Percentiles rank a stretch among this genome's conserved stretches.
Evolutionary conservation across 176 grass and related monocot species (phyloP).

Genomic region (Oryza glaberrima): DNA sequence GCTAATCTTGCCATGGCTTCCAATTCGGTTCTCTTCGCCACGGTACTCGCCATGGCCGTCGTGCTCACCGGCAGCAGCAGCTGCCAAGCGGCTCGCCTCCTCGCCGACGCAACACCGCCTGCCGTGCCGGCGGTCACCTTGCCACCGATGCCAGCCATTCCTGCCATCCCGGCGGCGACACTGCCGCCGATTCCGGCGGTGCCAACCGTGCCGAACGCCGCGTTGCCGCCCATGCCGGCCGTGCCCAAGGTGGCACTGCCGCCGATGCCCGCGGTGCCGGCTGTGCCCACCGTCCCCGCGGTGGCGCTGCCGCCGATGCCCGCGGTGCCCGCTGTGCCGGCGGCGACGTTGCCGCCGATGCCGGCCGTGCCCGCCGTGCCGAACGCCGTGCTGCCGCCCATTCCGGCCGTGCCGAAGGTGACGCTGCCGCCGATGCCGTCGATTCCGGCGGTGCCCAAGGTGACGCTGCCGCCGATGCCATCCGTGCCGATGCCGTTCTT

Average conservation of each 20-base stretch:
- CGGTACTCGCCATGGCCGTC: slow-evolving; percentile 21
- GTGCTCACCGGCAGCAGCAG: not conserved
- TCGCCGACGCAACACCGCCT: slow-evolving; percentile 20
- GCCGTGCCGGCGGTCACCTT: not conserved
- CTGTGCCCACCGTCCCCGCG: too few relatives aligned
- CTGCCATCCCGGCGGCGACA: not conserved
- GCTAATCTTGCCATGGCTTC: slow-evolving; percentile 14
- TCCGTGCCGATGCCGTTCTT: slow-evolving; percentile 28
- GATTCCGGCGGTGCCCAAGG: not conserved
- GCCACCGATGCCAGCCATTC: not conserved
- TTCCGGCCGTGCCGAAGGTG: not conserved
- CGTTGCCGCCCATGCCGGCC: not conserved
- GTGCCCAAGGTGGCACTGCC: too few relatives aligned
- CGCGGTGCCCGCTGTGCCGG: not conserved
- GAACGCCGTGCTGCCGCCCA: slow-evolving; percentile 1
- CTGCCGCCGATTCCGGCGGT: slow-evolving; percentile 21
- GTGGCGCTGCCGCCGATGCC: not conserved
- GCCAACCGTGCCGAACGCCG: not conserved
- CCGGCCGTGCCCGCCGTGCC: slow-evolving; percentile 1
- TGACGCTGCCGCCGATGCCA: not conserved
- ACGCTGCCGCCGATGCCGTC: not conserved
- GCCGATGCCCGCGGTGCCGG: not conserved
- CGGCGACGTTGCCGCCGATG: not conserved
- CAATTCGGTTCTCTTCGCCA: not conserved
- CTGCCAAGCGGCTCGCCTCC: slow-evolving; percentile 16